These are phyloP conservation scores for Pestalotiopsis fici DNA, from an alignment of 2,329 filamentous ascomycete species.

Conservation along the genomic window DNA sequence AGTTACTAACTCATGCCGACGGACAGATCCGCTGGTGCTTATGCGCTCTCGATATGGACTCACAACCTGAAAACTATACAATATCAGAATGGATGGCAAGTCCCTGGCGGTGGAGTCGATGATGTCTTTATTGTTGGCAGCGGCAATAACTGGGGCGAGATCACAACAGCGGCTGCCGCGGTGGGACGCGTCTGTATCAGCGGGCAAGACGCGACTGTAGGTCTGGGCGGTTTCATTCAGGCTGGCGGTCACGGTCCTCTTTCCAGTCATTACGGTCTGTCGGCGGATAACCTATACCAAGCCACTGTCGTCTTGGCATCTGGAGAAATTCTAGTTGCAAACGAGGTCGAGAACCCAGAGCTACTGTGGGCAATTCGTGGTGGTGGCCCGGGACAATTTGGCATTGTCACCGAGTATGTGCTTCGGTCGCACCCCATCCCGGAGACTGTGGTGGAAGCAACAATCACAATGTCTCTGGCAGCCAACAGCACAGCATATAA, in stretches of 20 bases:
- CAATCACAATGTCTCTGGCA: neutral
- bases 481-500: neutral
- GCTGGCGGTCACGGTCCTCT: constrained; percentile 61
- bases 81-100: neutral
- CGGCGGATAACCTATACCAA: constrained; percentile 51
- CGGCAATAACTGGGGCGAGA: constrained; percentile 8
- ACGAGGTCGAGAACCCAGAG: constrained; percentile 15
- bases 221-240: constrained; percentile 13
- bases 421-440: constrained; percentile 13
- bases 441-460: neutral
- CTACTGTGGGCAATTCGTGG: constrained; percentile 18
- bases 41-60: constrained; percentile 47
- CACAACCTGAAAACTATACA: constrained; percentile 43
- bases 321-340: constrained; percentile 15
- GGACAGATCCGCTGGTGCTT: constrained; percentile 53
- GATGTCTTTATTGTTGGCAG: constrained; percentile 21
- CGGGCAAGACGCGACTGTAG: constrained; percentile 10
- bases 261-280: constrained; percentile 53
- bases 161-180: neutral
- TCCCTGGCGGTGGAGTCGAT: constrained; percentile 32
- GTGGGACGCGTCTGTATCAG: constrained; percentile 4
- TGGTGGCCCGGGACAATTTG: constrained; percentile 15
- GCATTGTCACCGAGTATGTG: constrained; percentile 16
- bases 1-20: neutral
- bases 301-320: constrained; percentile 17